Evolutionary conservation across 164 flowering plant genomes (phyloP).

Genomic region (Nelumbo lutea): DNA sequence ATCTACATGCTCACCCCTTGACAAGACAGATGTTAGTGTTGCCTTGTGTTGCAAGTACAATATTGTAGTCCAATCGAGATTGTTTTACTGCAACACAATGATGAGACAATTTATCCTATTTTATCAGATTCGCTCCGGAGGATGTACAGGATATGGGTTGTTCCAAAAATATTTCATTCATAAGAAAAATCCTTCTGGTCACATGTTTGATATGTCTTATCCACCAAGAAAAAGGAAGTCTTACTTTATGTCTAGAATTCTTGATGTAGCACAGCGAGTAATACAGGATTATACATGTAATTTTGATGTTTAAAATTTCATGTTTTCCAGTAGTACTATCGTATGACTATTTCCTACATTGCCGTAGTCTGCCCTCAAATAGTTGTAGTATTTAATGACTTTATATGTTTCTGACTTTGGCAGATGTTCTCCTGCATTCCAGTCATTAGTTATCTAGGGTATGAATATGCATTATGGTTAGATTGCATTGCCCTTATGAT

Average conservation of each 20-base stretch:
- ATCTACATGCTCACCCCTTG: background rate
- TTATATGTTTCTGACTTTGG: too few relatives aligned
- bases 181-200: too few relatives aligned
- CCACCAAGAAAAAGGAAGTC: too few relatives aligned
- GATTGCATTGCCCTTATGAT: background rate
- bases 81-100: background rate
- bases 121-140: too few relatives aligned
- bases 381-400: background rate
- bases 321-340: background rate
- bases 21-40: background rate
- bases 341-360: background rate
- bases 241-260: background rate
- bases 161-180: too few relatives aligned
- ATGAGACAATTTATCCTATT: background rate
- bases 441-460: background rate
- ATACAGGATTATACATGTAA: background rate
- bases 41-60: background rate
- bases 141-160: too few relatives aligned
- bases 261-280: background rate
- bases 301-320: background rate
- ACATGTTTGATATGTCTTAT: too few relatives aligned
- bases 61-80: background rate
- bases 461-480: background rate
- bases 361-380: background rate
- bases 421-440: background rate